Percentiles rank a stretch among this genome's conserved stretches.
Conservation (phyloP, 1,139 yeast species). For the Geotrichum fermentans region DNA sequence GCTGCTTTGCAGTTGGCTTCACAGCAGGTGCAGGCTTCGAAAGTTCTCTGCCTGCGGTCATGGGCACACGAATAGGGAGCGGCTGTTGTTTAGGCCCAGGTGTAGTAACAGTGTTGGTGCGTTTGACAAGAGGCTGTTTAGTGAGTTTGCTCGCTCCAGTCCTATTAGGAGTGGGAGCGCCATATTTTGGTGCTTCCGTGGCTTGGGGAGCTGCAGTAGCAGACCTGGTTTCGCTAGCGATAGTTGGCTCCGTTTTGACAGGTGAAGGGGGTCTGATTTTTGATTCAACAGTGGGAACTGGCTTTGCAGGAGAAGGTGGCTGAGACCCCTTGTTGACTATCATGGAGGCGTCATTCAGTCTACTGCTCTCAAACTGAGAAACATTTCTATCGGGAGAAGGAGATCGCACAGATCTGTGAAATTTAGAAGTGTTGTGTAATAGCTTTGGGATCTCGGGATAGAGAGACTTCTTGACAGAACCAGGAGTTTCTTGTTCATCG, state of each 20-base stretch:
- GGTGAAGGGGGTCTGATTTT: slow-evolving; percentile 1
- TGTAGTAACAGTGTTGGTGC: slow-evolving; percentile 3
- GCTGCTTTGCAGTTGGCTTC: not conserved
- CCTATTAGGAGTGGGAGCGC: slow-evolving; percentile 8
- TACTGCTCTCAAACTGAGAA: not conserved
- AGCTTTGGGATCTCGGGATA: slow-evolving; percentile 11
- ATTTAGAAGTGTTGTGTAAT: slow-evolving; percentile 1
- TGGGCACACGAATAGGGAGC: slow-evolving; percentile 5
- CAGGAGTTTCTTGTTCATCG: not conserved
- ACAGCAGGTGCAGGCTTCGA: not conserved
- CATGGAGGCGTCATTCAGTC: slow-evolving; percentile 1
- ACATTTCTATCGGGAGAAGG: slow-evolving; percentile 6
- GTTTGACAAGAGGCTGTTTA: slow-evolving; percentile 5
- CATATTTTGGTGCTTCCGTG: slow-evolving; percentile 1
- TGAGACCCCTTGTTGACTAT: not conserved
- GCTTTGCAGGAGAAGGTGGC: slow-evolving; percentile 1
- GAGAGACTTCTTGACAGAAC: not conserved
- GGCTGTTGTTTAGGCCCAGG: slow-evolving; percentile 7
- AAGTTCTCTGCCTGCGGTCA: slow-evolving; percentile 1
- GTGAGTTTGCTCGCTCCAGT: slow-evolving; percentile 5
- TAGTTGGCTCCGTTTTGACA: not conserved
- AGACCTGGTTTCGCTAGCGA: slow-evolving; percentile 5
- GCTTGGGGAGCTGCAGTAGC: not conserved
- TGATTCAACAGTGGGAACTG: not conserved
- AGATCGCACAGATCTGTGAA: not conserved